Evolutionary conservation across 306 rosid species (phyloP), one percentile per base, ranked within the genome.

Genomic region (Dicorynia guianensis): DNA sequence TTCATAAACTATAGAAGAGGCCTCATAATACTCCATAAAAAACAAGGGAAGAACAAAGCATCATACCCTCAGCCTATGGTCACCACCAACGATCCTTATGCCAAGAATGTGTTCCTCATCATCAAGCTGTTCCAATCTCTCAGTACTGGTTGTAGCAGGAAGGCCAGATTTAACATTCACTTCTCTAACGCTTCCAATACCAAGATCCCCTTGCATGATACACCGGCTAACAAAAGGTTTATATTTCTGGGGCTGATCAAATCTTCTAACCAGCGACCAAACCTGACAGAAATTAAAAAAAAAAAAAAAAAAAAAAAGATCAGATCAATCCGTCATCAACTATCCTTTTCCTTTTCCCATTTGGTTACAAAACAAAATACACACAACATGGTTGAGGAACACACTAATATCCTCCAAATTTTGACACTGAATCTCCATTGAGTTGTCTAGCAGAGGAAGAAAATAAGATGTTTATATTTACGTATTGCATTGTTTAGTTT

Each of bases 181-280:
- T 80, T 89, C 86, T 76, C 93, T 84, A 17, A 89, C 78, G 72
- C 88, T 84, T 8, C 93, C 93, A 68, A 89, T 82, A 20, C 77
- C 84, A 81, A 89, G 87, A 65, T 80, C 83, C 35, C 90, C 93
- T 54, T 47, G 80, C 74, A 89, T 49, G 13, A 73, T 74, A 36
- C 93, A 89, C 68, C 90, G 73, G 75, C 90, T 89, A 8, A 89
- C 81, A 78, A 89, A 89, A 8, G 93, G 93, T 77, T 89, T 89
- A 74, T 89, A 89, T 63, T 72, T 86, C 74, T 89, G 89, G 0
- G 93, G 93, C 63, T 89, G 89, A 71, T 89, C 93, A 11, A 89
- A 89, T 79, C 89, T 80, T 68, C 93, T 84, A 44, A 90, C 96
- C 84, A 90, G 67, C 7, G 96, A 90, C 96, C 96, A 90, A 11